A percentile compares a stretch with the other conserved stretches of the same genome.
Conservation (phyloP, 768 basidiomycete species). For the Heimioporus sp. region DNA sequence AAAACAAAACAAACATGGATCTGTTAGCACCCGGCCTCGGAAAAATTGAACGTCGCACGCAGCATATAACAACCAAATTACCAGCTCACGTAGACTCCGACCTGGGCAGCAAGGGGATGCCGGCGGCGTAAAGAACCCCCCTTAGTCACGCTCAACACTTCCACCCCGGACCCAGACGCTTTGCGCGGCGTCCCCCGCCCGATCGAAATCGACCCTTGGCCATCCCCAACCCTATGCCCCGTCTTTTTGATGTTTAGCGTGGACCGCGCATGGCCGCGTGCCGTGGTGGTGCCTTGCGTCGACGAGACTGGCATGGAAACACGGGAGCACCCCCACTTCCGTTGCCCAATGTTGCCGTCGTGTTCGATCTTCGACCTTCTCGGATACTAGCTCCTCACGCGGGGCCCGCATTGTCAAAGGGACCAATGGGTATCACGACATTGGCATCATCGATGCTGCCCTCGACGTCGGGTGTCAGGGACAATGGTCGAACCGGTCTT, state of each 20-base stretch:
- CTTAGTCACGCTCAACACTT: constrained; percentile 73
- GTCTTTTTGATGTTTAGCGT: constrained; percentile 2
- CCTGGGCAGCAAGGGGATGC: constrained; percentile 24
- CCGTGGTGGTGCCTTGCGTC: constrained; percentile 21
- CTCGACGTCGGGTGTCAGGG: constrained; percentile 48
- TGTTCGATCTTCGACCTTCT: constrained; percentile 13
- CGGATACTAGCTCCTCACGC: constrained; percentile 5
- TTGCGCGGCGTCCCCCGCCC: constrained; percentile 63
- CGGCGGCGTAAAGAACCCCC: constrained; percentile 75
- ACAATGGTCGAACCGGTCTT: constrained; percentile 20
- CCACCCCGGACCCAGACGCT: constrained; percentile 68
- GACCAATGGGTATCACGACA: constrained; percentile 70
- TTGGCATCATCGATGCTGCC: constrained; percentile 77
- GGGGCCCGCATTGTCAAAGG: constrained; percentile 22
- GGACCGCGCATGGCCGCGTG: constrained; percentile 47
- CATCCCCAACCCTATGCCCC: constrained; percentile 29
- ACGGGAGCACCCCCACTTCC: constrained; percentile 6
- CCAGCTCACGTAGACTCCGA: no score
- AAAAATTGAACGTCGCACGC: no score
- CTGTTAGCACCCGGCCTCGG: no score
- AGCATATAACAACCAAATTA: no score
- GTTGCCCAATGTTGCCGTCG: constrained; percentile 25
- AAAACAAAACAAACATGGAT: no score
- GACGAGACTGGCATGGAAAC: constrained; percentile 34
- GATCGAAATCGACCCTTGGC: constrained; percentile 61